phyloP scores from a whole-genome alignment of 2,329 filamentous ascomycete genomes.

The Elsinoe australis region DNA sequence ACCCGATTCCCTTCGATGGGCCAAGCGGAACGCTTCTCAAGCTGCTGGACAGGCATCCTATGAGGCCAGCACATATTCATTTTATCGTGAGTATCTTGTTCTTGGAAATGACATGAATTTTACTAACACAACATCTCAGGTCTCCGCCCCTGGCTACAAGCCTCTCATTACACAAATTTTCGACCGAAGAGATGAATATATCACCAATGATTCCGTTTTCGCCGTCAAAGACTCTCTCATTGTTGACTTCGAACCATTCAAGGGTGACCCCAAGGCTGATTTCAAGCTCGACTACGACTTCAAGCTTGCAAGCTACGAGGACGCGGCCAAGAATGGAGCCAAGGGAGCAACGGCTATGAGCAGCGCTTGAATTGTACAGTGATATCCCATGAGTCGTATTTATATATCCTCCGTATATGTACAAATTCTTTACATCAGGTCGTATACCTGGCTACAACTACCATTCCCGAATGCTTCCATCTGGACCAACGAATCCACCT shows the following conservation, averaged over 20 bases:
- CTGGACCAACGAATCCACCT: slow-evolving; percentile 59
- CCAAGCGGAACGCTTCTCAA: slow-evolving; percentile 52
- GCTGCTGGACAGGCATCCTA: slow-evolving; percentile 54
- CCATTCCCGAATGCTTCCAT: slow-evolving; percentile 61
- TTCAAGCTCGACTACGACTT: slow-evolving; percentile 47
- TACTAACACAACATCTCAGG: slow-evolving; percentile 11
- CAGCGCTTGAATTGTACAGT: no score
- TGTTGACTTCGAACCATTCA: slow-evolving; percentile 49
- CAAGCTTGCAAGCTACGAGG: slow-evolving; percentile 11
- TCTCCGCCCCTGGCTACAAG: slow-evolving; percentile 53
- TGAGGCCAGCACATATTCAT: slow-evolving; percentile 57
- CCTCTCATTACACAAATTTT: slow-evolving; percentile 72
- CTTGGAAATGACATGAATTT: slow-evolving; percentile 32
- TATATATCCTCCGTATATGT: no score
- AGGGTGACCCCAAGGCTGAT: slow-evolving; percentile 46
- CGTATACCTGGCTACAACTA: no score
- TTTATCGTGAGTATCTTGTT: slow-evolving; percentile 34
- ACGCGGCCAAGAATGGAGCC: not conserved
- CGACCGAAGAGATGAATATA: slow-evolving; percentile 56
- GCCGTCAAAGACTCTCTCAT: slow-evolving; percentile 53
- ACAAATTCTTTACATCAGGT: no score
- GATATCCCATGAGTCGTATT: no score
- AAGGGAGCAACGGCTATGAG: slow-evolving; percentile 14
- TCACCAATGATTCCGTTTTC: slow-evolving; percentile 52
- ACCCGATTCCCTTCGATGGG: slow-evolving; percentile 50